phyloP scores from a whole-genome alignment of 2,329 filamentous ascomycete species.

The Alternaria sp. region DNA sequence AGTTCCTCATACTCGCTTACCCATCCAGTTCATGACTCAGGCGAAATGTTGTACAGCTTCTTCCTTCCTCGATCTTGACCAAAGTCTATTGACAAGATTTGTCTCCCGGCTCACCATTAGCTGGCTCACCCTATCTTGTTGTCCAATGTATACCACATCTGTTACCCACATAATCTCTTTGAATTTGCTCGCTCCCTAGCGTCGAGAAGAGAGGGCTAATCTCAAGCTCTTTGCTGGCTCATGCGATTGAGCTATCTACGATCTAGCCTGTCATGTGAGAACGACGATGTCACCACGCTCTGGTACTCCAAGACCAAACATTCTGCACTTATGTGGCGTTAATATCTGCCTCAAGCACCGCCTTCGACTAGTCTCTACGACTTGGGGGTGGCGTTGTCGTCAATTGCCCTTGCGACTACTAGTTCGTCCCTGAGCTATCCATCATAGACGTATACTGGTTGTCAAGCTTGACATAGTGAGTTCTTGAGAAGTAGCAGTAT shows the following conservation, averaged over 20 bases:
- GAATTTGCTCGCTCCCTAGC: slow-evolving; percentile 18
- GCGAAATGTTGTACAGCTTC: slow-evolving; percentile 32
- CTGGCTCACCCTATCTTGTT: slow-evolving; percentile 29
- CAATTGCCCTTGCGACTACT: no score
- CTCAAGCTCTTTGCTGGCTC: slow-evolving; percentile 13
- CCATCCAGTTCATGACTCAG: slow-evolving; percentile 1
- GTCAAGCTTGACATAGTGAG: slow-evolving; percentile 42
- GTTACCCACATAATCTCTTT: slow-evolving; percentile 24
- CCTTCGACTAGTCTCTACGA: no score
- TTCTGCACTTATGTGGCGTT: no score
- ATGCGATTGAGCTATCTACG: slow-evolving; percentile 24
- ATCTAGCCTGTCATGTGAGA: background rate
- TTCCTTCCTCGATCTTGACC: slow-evolving; percentile 28
- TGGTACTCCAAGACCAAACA: no score
- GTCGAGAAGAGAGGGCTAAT: slow-evolving; percentile 34
- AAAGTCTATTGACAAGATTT: slow-evolving; percentile 38
- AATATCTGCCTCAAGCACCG: no score
- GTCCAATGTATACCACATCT: slow-evolving; percentile 27
- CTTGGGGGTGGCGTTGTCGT: no score
- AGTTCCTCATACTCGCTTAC: slow-evolving; percentile 7
- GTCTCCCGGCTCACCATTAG: slow-evolving; percentile 36
- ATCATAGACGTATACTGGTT: slow-evolving; percentile 43
- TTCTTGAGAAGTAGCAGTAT: background rate
- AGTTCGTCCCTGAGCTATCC: background rate
- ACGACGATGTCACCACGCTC: no score